These are phyloP conservation scores for Metarhizium brunneum DNA, from an alignment of 2,329 filamentous ascomycete species.

Conservation along the genomic window DNA sequence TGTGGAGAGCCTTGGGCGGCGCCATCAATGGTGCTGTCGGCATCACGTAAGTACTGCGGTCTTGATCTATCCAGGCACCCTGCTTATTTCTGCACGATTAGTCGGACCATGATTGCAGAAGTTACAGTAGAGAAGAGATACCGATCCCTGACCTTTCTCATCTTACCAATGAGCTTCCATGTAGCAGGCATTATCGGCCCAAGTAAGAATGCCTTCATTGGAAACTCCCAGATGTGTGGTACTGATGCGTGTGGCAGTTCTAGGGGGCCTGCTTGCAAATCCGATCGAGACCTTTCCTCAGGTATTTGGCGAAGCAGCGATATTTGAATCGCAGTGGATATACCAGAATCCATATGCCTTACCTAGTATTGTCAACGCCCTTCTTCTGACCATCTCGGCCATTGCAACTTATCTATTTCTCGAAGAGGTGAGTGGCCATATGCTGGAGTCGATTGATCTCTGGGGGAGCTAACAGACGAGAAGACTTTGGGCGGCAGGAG, in stretches of 20 bases:
- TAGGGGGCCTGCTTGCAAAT: conserved; percentile 61
- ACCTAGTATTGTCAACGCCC: conserved; percentile 57
- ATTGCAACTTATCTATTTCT: conserved; percentile 51
- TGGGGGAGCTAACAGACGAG: background rate
- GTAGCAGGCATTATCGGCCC: conserved; percentile 36
- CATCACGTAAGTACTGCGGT: conserved; percentile 29
- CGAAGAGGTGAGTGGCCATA: conserved; percentile 44
- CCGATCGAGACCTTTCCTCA: conserved; percentile 51
- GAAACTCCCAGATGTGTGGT: background rate
- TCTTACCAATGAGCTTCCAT: conserved; percentile 39
- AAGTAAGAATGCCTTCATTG: conserved; percentile 17
- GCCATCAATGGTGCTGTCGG: conserved; percentile 40
- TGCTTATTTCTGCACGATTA: conserved; percentile 10
- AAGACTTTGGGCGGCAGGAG: conserved; percentile 38
- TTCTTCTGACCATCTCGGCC: conserved; percentile 47
- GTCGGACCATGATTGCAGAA: conserved; percentile 39
- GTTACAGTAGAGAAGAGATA: conserved; percentile 38
- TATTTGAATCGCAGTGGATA: conserved; percentile 56
- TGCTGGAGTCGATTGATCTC: background rate
- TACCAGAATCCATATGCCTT: conserved; percentile 57
- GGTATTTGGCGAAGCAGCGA: conserved; percentile 51
- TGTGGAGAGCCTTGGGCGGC: conserved; percentile 59
- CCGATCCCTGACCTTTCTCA: conserved; percentile 37
- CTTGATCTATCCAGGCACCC: background rate
- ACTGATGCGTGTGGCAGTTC: conserved; percentile 22